phyloP scores from a whole-genome alignment of 805 yeast genomes.

The Kodamaea lidongshanica region DNA sequence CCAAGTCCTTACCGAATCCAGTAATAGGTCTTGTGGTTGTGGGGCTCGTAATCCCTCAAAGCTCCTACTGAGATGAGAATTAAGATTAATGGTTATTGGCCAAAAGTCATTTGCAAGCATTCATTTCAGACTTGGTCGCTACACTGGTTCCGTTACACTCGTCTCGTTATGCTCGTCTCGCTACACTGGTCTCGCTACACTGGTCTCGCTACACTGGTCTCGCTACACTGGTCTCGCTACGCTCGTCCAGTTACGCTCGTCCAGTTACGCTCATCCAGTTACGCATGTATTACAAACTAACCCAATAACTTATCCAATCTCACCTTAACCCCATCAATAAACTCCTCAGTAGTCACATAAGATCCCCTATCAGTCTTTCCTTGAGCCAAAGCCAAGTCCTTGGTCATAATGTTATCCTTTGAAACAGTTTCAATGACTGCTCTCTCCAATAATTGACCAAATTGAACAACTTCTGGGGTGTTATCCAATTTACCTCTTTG shows the following conservation, averaged over 20 bases:
- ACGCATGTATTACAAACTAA: conserved; percentile 3
- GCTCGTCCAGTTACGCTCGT: neutral
- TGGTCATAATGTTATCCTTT: conserved; percentile 72
- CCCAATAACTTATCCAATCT: conserved; percentile 39
- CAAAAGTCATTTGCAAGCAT: too few species aligned
- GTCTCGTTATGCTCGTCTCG: too few species aligned
- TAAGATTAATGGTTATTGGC: too few species aligned
- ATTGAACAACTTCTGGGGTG: conserved; percentile 64
- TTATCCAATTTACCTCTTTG: conserved; percentile 74
- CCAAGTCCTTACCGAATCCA: too few species aligned
- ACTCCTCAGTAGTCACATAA: conserved; percentile 70
- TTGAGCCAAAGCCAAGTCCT: conserved; percentile 70
- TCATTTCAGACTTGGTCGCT: too few species aligned
- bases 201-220: too few species aligned
- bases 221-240: conserved; percentile 1
- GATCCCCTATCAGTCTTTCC: conserved; percentile 56
- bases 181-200: too few species aligned
- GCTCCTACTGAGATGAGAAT: too few species aligned
- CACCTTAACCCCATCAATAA: conserved; percentile 68
- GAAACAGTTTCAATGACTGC: conserved; percentile 71
- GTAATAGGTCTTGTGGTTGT: too few species aligned
- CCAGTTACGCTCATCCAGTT: too few species aligned
- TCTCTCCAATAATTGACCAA: conserved; percentile 59
- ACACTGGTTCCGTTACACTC: too few species aligned
- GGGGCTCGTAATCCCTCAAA: too few species aligned